These are phyloP conservation scores for Exophiala mesophila DNA, from an alignment of 2,329 filamentous ascomycete species.

Conservation along the genomic window DNA sequence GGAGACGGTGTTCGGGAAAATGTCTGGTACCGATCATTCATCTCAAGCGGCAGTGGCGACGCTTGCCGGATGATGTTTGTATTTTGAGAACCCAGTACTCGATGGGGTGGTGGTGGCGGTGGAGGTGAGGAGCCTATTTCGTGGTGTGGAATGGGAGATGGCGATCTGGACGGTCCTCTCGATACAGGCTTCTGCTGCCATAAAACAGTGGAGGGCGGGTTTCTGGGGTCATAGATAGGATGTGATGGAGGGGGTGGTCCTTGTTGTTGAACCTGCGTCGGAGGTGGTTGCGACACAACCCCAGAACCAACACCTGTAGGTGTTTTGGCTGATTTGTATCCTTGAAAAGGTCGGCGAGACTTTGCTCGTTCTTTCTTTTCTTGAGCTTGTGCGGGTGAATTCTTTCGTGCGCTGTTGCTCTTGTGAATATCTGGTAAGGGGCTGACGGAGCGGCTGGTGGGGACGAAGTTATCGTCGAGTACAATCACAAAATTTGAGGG, in stretches of 20 bases:
- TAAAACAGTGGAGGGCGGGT: constrained; percentile 34
- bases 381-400: constrained; percentile 15
- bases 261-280: constrained; percentile 4
- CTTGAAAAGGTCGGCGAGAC: constrained; percentile 60
- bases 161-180: constrained; percentile 32
- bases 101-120: constrained; percentile 76
- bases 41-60: constrained; percentile 36
- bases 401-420: constrained; percentile 35
- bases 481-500: constrained; percentile 97
- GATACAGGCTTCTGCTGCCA: constrained; percentile 36
- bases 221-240: constrained; percentile 32
- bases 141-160: constrained; percentile 29
- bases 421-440: constrained; percentile 49
- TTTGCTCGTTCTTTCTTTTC: constrained; percentile 53
- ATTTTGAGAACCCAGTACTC: constrained; percentile 48
- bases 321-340: constrained; percentile 50
- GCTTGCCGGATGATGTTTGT: constrained; percentile 36
- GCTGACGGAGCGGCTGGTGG: constrained; percentile 48
- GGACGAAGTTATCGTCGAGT: constrained; percentile 77
- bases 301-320: constrained; percentile 31
- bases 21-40: constrained; percentile 46
- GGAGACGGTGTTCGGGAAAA: constrained; percentile 56
- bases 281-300: constrained; percentile 12
- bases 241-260: constrained; percentile 35
- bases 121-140: constrained; percentile 67